A percentile compares a stretch with the other conserved stretches of the same genome.
phyloP scores from a whole-genome alignment of 495 filamentous ascomycete genomes.

The Collariella sp. region DNA sequence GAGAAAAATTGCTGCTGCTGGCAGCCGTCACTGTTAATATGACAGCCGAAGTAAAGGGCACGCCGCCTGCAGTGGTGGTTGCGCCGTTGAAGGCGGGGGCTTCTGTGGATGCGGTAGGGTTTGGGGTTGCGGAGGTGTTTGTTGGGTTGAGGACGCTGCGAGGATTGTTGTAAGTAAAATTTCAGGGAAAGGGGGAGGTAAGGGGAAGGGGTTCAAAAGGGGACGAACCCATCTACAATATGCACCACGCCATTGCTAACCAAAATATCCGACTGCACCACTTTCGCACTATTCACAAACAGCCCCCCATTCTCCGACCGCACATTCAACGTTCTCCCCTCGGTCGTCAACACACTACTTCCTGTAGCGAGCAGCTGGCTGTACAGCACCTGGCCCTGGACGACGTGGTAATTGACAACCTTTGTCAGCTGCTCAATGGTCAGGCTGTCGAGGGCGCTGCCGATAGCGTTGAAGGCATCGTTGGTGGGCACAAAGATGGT shows the following conservation, averaged over 20 bases:
- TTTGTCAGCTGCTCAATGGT: conserved; percentile 36
- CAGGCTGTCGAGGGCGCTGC: conserved; percentile 40
- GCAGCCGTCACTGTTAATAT: conserved; percentile 13
- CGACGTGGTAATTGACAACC: conserved; percentile 52
- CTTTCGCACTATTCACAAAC: conserved; percentile 33
- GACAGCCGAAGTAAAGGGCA: conserved; percentile 42
- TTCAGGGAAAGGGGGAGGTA: not conserved
- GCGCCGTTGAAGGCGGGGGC: conserved; percentile 46
- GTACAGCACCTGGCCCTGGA: conserved; percentile 48
- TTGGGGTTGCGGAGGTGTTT: conserved; percentile 39
- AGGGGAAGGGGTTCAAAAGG: not conserved
- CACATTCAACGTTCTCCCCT: conserved; percentile 45
- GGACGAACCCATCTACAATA: conserved; percentile 46
- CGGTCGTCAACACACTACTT: conserved; percentile 33
- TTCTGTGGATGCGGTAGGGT: conserved; percentile 36
- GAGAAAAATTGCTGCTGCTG: not conserved
- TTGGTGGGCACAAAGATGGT: conserved; percentile 57
- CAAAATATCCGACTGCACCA: conserved; percentile 46
- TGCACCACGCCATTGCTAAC: conserved; percentile 61
- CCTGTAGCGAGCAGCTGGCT: conserved; percentile 33
- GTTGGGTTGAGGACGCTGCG: conserved; percentile 56
- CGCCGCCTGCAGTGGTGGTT: conserved; percentile 24
- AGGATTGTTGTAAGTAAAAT: not conserved
- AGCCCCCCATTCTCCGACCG: conserved; percentile 36
- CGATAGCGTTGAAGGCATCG: conserved; percentile 50